Conservation (phyloP, 768 basidiomycete genomes). For the Hemileccinum rubropunctum region DNA sequence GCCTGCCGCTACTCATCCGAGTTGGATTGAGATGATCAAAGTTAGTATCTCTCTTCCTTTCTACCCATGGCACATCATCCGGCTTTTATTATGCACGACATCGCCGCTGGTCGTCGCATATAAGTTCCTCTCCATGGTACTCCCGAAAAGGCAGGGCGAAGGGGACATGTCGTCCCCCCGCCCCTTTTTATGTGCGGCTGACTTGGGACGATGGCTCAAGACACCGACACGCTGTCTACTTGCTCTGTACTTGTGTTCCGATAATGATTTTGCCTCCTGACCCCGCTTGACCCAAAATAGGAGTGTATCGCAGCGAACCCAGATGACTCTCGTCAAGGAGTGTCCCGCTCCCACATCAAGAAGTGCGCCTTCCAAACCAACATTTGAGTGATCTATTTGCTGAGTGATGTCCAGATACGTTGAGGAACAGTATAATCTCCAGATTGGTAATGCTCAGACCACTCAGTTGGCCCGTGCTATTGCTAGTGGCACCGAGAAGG, state of each 20-base stretch:
- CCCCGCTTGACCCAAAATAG: conserved; percentile 39
- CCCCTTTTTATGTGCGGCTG: conserved; percentile 11
- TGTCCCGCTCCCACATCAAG: conserved; percentile 91
- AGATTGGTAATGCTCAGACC: conserved; percentile 74
- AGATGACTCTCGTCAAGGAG: conserved; percentile 78
- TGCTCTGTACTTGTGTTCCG: conserved; percentile 9
- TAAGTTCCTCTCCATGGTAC: conserved; percentile 6
- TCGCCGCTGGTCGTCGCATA: conserved; percentile 6
- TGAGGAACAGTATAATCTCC: conserved; percentile 77
- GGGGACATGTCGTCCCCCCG: conserved; percentile 27
- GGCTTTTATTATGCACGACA: conserved; percentile 6
- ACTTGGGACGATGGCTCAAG: conserved; percentile 7
- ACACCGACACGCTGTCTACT: conserved; percentile 1
- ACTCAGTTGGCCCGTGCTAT: conserved; percentile 82
- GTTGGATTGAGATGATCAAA: conserved; percentile 84
- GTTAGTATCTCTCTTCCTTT: conserved; percentile 37
- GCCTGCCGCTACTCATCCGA: conserved; percentile 36
- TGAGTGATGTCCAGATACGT: conserved; percentile 58
- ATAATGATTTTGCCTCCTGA: conserved; percentile 19
- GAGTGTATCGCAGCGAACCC: conserved; percentile 75
- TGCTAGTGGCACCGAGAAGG: conserved; percentile 75
- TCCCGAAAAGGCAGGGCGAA: conserved; percentile 41
- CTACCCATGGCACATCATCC: conserved; percentile 11
- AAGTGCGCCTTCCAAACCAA: conserved; percentile 52
- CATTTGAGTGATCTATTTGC: conserved; percentile 11